Percentiles rank a stretch among this genome's conserved stretches.
phyloP scores from a whole-genome alignment of 257 asterid species.

The Rauvolfia tetraphylla region DNA sequence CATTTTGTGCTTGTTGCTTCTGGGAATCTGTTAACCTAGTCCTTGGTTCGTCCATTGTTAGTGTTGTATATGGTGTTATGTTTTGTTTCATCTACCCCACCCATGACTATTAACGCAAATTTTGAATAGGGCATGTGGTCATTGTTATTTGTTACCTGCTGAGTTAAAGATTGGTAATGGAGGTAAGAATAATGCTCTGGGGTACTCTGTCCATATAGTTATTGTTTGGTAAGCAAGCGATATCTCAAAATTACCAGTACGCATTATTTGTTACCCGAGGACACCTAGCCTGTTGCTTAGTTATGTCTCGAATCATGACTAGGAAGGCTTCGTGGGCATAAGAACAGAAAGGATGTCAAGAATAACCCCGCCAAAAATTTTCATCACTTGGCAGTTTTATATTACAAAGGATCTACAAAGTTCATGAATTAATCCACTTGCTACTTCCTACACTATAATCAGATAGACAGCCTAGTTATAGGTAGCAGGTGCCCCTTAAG shows the following conservation, averaged over 20 bases:
- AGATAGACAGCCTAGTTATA: not conserved
- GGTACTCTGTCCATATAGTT: not conserved
- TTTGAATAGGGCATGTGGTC: not conserved
- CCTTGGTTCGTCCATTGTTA: not conserved
- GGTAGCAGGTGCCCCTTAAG: not conserved
- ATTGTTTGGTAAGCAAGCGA: no score
- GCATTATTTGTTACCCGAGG: not conserved
- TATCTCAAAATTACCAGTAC: not conserved
- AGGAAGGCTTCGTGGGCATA: not conserved
- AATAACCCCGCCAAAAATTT: not conserved
- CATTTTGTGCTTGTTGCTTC: not conserved
- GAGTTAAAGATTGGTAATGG: not conserved
- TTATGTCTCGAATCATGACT: not conserved
- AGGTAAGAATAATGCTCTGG: not conserved
- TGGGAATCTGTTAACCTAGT: not conserved
- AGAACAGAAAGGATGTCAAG: not conserved
- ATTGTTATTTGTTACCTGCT: not conserved
- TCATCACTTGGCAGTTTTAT: not conserved
- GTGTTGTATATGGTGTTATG: not conserved
- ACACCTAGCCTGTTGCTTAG: not conserved
- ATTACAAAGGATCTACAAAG: conserved; percentile 11
- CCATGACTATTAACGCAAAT: not conserved
- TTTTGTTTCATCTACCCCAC: not conserved
- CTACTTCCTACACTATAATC: conserved; percentile 8
- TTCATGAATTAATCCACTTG: conserved; percentile 2